Evolutionary conservation across 2,329 filamentous ascomycete species (phyloP), one percentile per base, ranked within the genome.

Genomic region (Knufia petricola): DNA sequence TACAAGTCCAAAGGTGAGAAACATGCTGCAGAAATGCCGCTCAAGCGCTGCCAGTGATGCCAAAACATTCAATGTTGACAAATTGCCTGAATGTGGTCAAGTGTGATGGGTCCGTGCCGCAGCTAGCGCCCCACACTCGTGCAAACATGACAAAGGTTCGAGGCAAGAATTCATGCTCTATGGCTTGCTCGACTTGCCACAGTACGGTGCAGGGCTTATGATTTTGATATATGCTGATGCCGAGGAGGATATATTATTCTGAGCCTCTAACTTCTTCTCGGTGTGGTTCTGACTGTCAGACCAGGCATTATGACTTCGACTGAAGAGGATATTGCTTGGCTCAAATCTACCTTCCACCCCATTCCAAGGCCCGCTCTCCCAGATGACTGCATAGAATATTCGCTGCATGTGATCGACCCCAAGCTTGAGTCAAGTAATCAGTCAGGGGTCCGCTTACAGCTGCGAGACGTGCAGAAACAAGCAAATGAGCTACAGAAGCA

Each of bases 371-470:
- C 69, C 9, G 70, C 74, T 50, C 71, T 94, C 1, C 80, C 87
- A 0, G 88, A 95, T 43, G 88, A 94, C 64, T 85, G 81, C 53
- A 81, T 94, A 46, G 86, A 94, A 64, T 95, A 95, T 65, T 78
- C 83, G 47, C 71, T 95, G 21, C 85, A 89, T 61, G 66, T 87
- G 45, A 68, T 90, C 53, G 76, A 85, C 52, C 62, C 73, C 13
- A 70, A 71, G 51, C 66, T 79, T 20, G 71, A 75, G 49, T 67
- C 73, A 21, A 69, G 73, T 48, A 70, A 74, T 42, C 68, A 76
- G 15, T 72, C 75, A 48, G 77, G 78, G 54, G 69, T 77, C n/a
- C 71, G 85, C 9, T 66, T 78, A 20, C 75, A 76, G 17, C 73
- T 95, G n/a, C 82, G 86, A 49, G 69, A 75, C 17, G 74, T 95